Conservation (phyloP, 345 rosid genomes). For the Arabidopsis suecica region DNA sequence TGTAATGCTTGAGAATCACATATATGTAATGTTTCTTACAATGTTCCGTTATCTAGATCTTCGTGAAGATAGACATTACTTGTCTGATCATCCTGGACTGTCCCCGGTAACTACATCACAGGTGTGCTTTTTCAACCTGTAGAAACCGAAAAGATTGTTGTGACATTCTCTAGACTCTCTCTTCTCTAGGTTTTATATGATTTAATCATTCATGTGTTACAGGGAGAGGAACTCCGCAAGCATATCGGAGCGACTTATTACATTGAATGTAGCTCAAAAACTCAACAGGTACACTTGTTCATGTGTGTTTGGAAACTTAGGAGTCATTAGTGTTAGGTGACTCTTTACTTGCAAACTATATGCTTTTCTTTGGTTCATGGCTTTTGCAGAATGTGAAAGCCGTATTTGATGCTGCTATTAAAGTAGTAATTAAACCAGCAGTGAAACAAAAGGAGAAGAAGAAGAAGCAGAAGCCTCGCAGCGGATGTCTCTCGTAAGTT, state of each 20-base stretch:
- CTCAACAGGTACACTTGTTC: conserved; percentile 69
- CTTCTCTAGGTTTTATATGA: neutral
- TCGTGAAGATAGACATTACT: conserved; percentile 81
- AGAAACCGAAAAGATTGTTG: neutral
- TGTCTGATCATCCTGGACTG: conserved; percentile 86
- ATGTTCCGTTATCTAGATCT: conserved; percentile 60
- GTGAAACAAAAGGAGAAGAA: conserved; percentile 62
- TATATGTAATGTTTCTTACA: conserved; percentile 14
- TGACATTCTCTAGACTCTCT: neutral
- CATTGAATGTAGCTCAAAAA: conserved; percentile 89
- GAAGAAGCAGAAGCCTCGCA: conserved; percentile 46
- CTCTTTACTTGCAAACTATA: neutral
- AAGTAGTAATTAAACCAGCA: conserved; percentile 75
- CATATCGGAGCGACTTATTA: conserved; percentile 84
- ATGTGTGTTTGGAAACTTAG: neutral
- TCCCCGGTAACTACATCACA: conserved; percentile 85
- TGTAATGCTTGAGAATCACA: neutral
- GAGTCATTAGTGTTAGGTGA: neutral
- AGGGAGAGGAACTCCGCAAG: conserved; percentile 95
- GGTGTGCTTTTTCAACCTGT: conserved; percentile 47
- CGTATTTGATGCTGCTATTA: conserved; percentile 86
- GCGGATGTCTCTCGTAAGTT: conserved; percentile 72
- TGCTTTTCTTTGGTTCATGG: conserved; percentile 1
- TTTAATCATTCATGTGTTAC: conserved; percentile 12
- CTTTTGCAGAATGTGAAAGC: conserved; percentile 77